Base-by-base conservation (phyloP, 2,329 filamentous ascomycete species). In the Ascochyta clinopodiicola region DNA sequence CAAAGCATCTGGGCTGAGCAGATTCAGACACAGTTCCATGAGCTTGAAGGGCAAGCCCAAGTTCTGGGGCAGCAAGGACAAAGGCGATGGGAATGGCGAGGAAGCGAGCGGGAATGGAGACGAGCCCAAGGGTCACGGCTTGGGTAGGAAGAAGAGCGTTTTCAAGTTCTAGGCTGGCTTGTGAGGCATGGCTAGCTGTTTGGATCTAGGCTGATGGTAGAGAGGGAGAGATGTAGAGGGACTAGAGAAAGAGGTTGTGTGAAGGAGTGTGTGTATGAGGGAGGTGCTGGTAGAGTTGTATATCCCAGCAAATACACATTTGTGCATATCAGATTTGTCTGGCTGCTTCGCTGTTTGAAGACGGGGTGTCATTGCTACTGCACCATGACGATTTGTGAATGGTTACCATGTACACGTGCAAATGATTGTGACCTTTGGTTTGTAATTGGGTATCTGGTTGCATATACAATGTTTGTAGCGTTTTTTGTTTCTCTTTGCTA, bases 21-120 rank as follows among this genome's bases (percentile, higher is more conserved):
- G 90, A 39, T 87, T 90, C 61, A 85, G 87, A 63, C 83, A 88
- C 50, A 86, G 86, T 9, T 91, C 88, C 73, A 94, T 91, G 78
- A 92, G 90, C 60, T 84, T 96, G 79, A 85, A 90, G 44, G 86
- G 88, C 60, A 91, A 89, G 75, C 89, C 90, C 63, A 88, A 91
- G 67, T 84, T 83, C 29, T 89, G 90, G 68, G 80, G 82, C 12
- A 79, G 82, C 36, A 68, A 69, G 35, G 72, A 77, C 17, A 72
- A 71, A 57, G 67, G 70, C 13, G 62, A 69, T 15, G 71, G 68
- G n/a, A 36, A 64, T 24, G 57, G 51, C 3, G 66, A 64, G 17
- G 46, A 44, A 7, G 45, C 40, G 10, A 46, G 19, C 31, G 49
- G 44, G 2, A 45, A 42, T 9, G 54, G 66, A 31, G 68, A 76